phyloP scores from a whole-genome alignment of 192 early-diverging fungal species.

The Tieghemiomyces parasiticus region DNA sequence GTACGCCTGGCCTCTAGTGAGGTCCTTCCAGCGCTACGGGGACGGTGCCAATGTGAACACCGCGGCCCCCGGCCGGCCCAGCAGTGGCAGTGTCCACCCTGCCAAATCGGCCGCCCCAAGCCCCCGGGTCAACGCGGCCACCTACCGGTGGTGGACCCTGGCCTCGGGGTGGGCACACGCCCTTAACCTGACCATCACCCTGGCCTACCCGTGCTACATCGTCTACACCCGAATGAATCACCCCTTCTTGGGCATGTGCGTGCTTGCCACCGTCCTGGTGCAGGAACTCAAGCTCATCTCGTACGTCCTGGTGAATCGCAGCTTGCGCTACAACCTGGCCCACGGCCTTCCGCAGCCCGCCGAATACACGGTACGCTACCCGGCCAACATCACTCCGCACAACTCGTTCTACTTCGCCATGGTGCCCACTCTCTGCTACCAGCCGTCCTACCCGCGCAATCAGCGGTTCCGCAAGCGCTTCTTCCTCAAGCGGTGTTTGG shows the following conservation, averaged over 20 bases:
- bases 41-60: slow-evolving; percentile 12
- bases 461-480: slow-evolving; percentile 46
- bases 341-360: slow-evolving; percentile 23
- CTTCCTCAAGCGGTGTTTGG: slow-evolving; percentile 63
- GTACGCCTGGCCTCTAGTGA: neutral
- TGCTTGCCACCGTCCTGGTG: slow-evolving; percentile 42
- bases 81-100: too few species aligned
- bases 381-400: slow-evolving; percentile 5
- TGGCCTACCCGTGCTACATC: slow-evolving; percentile 44
- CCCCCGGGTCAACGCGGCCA: slow-evolving; percentile 15
- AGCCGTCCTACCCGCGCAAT: slow-evolving; percentile 65
- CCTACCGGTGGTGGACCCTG: slow-evolving; percentile 16
- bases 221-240: slow-evolving; percentile 52
- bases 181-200: slow-evolving; percentile 33
- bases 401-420: slow-evolving; percentile 54
- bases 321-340: slow-evolving; percentile 45
- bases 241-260: slow-evolving; percentile 46
- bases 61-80: too few species aligned
- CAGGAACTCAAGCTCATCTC: slow-evolving; percentile 73
- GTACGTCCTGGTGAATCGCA: slow-evolving; percentile 60
- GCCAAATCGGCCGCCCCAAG: too few species aligned
- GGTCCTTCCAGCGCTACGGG: slow-evolving; percentile 13
- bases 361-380: slow-evolving; percentile 20
- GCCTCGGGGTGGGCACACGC: slow-evolving; percentile 29
- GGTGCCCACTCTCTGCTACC: slow-evolving; percentile 78